Conservation (phyloP, 1,284 basidiomycete genomes). For the Rhizopogon hawkerae region DNA sequence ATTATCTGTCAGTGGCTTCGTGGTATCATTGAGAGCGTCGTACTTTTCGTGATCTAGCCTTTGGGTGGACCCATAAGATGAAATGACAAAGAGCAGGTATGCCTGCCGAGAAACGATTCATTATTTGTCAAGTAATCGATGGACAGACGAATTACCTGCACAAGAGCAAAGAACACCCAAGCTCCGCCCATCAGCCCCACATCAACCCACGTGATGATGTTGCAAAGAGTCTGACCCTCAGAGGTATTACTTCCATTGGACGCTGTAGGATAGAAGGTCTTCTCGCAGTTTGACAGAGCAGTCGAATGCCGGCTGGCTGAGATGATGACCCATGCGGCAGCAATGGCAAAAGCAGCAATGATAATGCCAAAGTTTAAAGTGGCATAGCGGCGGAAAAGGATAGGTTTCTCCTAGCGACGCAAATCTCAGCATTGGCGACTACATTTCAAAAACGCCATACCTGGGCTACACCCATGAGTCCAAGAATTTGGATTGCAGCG, state of each 20-base stretch:
- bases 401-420: slow-evolving; percentile 60
- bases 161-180: slow-evolving; percentile 68
- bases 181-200: slow-evolving; percentile 85
- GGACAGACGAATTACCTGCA: slow-evolving; percentile 46
- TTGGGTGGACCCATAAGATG: slow-evolving; percentile 68
- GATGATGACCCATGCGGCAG: slow-evolving; percentile 73
- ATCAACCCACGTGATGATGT: slow-evolving; percentile 85
- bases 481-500: slow-evolving; percentile 66
- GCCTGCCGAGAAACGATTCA: slow-evolving; percentile 32
- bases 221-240: slow-evolving; percentile 66
- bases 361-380: slow-evolving; percentile 57
- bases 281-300: slow-evolving; percentile 60
- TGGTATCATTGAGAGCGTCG: slow-evolving; percentile 64
- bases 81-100: slow-evolving; percentile 64
- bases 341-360: slow-evolving; percentile 60
- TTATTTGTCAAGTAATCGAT: background rate
- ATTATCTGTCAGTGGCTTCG: slow-evolving; percentile 51
- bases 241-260: slow-evolving; percentile 28
- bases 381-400: slow-evolving; percentile 68
- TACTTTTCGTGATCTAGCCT: slow-evolving; percentile 75
- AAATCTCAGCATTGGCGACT: slow-evolving; percentile 7
- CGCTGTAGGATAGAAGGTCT: slow-evolving; percentile 44
- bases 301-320: slow-evolving; percentile 67
- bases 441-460: slow-evolving; percentile 29
- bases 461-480: slow-evolving; percentile 73